These are phyloP conservation scores for Aspergillus felis DNA, from an alignment of 2,329 filamentous ascomycete species.

Conservation along the genomic window DNA sequence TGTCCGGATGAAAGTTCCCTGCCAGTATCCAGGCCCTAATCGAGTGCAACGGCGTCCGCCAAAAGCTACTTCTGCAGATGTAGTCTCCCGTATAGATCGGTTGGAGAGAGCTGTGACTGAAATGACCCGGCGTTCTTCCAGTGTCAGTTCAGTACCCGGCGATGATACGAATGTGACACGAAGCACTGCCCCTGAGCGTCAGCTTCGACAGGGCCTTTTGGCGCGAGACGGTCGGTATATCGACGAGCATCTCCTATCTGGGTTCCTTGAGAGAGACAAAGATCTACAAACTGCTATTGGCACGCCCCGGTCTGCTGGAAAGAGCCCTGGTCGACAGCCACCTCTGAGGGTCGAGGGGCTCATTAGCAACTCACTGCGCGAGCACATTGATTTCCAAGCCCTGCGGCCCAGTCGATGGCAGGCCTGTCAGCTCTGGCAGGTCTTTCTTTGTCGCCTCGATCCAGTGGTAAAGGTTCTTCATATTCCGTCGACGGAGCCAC, in stretches of 20 bases:
- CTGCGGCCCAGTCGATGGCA: conserved; percentile 21
- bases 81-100: conserved; percentile 19
- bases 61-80: conserved; percentile 14
- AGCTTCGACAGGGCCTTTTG: conserved; percentile 14
- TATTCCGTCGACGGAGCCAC: conserved; percentile 23
- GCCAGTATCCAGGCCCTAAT: conserved; percentile 22
- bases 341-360: conserved; percentile 20
- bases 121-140: conserved; percentile 1
- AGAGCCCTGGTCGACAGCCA: conserved; percentile 4
- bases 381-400: conserved; percentile 8
- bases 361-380: conserved; percentile 15
- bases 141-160: not conserved
- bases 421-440: conserved; percentile 27
- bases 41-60: conserved; percentile 17
- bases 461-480: conserved; percentile 27
- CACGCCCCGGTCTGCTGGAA: conserved; percentile 7
- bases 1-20: conserved; percentile 14
- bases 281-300: conserved; percentile 22
- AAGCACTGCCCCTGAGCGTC: not conserved
- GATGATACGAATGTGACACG: not conserved
- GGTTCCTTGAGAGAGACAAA: conserved; percentile 23
- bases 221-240: conserved; percentile 26
- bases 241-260: conserved; percentile 25
- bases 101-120: conserved; percentile 20
- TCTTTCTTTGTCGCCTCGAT: conserved; percentile 25